Evolutionary conservation across 1,284 basidiomycete species (phyloP).

Genomic region (Trichosporon ovoides): DNA sequence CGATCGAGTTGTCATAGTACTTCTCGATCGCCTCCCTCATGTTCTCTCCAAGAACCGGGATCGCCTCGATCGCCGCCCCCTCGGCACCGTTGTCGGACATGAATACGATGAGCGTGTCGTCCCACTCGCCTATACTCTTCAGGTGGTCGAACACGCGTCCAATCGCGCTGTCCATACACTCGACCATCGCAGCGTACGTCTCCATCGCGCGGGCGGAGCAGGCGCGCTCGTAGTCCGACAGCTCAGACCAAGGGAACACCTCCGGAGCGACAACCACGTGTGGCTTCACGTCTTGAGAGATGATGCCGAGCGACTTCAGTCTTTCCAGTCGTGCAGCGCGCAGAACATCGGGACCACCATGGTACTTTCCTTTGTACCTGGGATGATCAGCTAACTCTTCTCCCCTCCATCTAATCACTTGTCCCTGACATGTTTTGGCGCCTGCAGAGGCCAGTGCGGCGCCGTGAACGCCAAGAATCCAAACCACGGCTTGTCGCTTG

Average conservation of each 20-base stretch:
- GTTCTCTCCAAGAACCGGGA: conserved; percentile 19
- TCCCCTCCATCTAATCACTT: conserved; percentile 27
- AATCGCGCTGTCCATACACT: conserved; percentile 38
- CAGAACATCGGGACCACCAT: conserved; percentile 35
- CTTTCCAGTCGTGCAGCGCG: conserved; percentile 26
- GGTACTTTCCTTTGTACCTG: conserved; percentile 25
- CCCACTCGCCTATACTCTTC: conserved; percentile 24
- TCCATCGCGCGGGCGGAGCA: conserved; percentile 35
- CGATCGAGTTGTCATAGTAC: conserved; percentile 23
- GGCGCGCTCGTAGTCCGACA: conserved; percentile 25
- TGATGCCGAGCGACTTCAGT: conserved; percentile 31
- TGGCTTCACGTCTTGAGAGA: conserved; percentile 21
- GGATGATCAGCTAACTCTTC: background rate
- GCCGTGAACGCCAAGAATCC: conserved; percentile 25
- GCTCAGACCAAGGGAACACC: conserved; percentile 24
- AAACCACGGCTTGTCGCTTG: conserved; percentile 25
- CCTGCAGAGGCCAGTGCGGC: conserved; percentile 32
- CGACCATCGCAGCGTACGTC: conserved; percentile 43
- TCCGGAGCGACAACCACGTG: conserved; percentile 23
- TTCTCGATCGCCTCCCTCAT: conserved; percentile 25
- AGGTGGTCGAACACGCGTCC: conserved; percentile 30
- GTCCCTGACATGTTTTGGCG: conserved; percentile 26
- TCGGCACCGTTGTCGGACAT: conserved; percentile 44
- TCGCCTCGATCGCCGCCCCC: conserved; percentile 28
- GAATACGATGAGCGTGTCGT: conserved; percentile 44